A percentile compares a stretch with the other conserved stretches of the same genome.
Conservation (phyloP, 2,329 filamentous ascomycete genomes). For the Exophiala aquamarina region DNA sequence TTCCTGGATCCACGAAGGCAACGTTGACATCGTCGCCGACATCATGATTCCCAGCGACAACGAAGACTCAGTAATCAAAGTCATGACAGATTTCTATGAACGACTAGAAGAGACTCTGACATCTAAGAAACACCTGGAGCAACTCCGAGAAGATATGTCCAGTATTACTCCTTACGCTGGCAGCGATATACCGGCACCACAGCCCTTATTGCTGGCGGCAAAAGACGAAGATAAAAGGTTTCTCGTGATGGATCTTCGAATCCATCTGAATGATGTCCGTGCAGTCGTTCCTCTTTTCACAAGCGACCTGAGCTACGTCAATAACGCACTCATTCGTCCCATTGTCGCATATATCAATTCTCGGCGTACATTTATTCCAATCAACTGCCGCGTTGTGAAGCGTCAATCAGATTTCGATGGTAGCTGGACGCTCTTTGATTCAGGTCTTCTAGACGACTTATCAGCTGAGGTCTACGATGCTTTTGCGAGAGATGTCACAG, state of each 20-base stretch:
- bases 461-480: constrained; percentile 90
- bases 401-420: constrained; percentile 86
- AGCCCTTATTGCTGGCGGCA: not conserved
- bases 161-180: constrained; percentile 18
- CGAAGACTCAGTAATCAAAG: constrained; percentile 86
- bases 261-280: constrained; percentile 92
- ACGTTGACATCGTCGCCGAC: constrained; percentile 93
- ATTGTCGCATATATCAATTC: constrained; percentile 99
- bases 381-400: constrained; percentile 93
- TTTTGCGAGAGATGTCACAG: constrained; percentile 85
- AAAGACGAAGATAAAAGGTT: constrained; percentile 67
- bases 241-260: constrained; percentile 89
- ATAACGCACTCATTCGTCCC: constrained; percentile 89
- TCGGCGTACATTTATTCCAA: constrained; percentile 90
- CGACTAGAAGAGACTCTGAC: constrained; percentile 70
- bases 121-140: constrained; percentile 22
- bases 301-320: constrained; percentile 88
- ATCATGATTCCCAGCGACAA: constrained; percentile 89
- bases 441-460: constrained; percentile 88
- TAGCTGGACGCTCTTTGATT: constrained; percentile 92
- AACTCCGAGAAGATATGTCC: constrained; percentile 6
- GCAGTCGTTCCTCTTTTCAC: constrained; percentile 92
- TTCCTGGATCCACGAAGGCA: constrained; percentile 96
- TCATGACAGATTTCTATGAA: constrained; percentile 97
- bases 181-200: constrained; percentile 3